phyloP scores from a whole-genome alignment of 108 stramenopile genomes.

The Discostella pseudostelligera region DNA sequence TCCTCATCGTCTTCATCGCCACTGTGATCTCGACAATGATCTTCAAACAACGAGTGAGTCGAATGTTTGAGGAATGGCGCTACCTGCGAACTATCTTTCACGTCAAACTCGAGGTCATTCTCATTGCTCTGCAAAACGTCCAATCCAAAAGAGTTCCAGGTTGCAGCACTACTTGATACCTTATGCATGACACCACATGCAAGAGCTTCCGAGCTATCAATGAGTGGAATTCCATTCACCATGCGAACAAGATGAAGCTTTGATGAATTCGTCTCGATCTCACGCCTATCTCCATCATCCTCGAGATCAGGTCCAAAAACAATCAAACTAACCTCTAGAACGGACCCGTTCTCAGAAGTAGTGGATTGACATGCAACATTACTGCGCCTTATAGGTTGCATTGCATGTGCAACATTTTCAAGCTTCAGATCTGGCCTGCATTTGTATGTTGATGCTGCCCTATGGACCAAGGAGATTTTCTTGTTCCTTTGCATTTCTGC shows the following conservation, averaged over 20 bases:
- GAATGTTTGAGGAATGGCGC: slow-evolving; percentile 63
- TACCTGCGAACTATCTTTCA: slow-evolving; percentile 75
- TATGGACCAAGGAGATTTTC: slow-evolving; percentile 35
- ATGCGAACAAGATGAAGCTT: slow-evolving; percentile 69
- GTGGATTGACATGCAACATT: slow-evolving; percentile 7
- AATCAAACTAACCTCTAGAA: slow-evolving; percentile 61
- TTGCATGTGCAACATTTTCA: slow-evolving; percentile 65
- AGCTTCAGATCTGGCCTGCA: slow-evolving; percentile 28
- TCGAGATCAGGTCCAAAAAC: slow-evolving; percentile 50
- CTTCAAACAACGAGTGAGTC: slow-evolving; percentile 48
- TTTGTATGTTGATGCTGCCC: slow-evolving; percentile 50
- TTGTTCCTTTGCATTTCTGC: slow-evolving; percentile 17
- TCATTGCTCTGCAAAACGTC: slow-evolving; percentile 36
- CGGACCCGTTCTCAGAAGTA: slow-evolving; percentile 16
- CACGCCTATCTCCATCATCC: slow-evolving; percentile 13
- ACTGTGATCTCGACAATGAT: slow-evolving; percentile 12
- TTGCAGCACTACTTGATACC: slow-evolving; percentile 45
- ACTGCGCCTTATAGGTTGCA: slow-evolving; percentile 50
- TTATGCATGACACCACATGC: slow-evolving; percentile 78
- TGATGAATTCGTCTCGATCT: slow-evolving; percentile 30
- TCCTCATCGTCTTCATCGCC: slow-evolving; percentile 17
- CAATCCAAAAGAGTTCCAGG: slow-evolving; percentile 81
- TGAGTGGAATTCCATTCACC: slow-evolving; percentile 81
- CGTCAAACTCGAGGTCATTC: slow-evolving; percentile 32
- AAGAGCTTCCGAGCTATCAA: slow-evolving; percentile 74